Base-by-base conservation (phyloP, 192 early-diverging fungal species). In the Gigaspora rosea region DNA sequence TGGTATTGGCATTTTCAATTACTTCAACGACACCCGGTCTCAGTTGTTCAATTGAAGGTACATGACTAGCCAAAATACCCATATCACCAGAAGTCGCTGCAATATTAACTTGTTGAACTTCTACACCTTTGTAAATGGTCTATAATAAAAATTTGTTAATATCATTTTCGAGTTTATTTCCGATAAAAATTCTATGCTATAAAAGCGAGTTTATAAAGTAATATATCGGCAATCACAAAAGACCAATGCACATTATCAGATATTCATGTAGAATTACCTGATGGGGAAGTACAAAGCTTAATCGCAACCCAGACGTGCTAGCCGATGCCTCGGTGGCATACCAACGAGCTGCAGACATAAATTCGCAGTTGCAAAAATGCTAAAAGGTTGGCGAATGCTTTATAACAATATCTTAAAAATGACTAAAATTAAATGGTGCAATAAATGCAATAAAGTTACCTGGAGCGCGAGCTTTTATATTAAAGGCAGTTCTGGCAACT, bases 51-150 rank as follows among this genome's bases (percentile, higher is more conserved):
- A 99, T 93, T 49, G 92, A 94, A n/a, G 96, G 94, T 51, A 99
- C 95, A 90, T 99, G 97, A 87, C 94, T 93, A 76, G 95, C 95
- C 22, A 99, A 90, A 77, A 99, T 93, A 95, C 97, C 97, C 90
- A 99, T 94, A 82, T 97, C 95, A 68, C 97, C 97, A 27, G 94
- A 94, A 52, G 92, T 90, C 22, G 95, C 93, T 41, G 94, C 88
- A 78, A 99, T 83, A 87, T 99, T 97, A 76, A 99, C 95, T 85
- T 98, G 96, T 67, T 90, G 88, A 64, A 94, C 94, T 77, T 91
- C 88, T 66, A 79, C 75, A 71, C 89, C 85, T 76, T 91, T 91
- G 80, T 94, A 89, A 58, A 96, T 76, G 74, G 91, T 75, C 92
- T 95, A 85, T 15, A 57, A 20, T 22, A 68, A 50, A 22, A 62